Evolutionary conservation across 441 rosid genomes (phyloP).

Genomic region (Croton setiger): DNA sequence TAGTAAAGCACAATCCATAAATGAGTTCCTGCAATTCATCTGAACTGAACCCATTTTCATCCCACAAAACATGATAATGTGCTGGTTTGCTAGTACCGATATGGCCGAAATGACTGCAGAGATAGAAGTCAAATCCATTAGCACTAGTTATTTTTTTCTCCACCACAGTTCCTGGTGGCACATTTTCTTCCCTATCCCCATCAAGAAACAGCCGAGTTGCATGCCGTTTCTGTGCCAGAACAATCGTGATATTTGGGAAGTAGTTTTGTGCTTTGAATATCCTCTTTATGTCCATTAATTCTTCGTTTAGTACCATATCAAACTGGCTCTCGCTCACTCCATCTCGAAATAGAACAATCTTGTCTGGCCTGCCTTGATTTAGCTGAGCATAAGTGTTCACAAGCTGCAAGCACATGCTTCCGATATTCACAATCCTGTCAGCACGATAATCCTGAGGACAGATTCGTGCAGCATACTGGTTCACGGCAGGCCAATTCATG

Average conservation of each 20-base stretch:
- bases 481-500: conserved; percentile 71
- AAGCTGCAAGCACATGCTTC: conserved; percentile 55
- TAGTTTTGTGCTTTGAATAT: conserved; percentile 34
- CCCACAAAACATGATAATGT: conserved; percentile 64
- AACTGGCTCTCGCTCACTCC: conserved; percentile 83
- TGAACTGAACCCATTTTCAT: conserved; percentile 46
- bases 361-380: conserved; percentile 41
- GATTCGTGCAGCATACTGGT: conserved; percentile 55
- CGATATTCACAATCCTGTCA: conserved; percentile 57
- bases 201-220: conserved; percentile 60
- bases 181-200: conserved; percentile 35
- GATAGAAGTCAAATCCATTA: conserved; percentile 59
- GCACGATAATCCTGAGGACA: conserved; percentile 45
- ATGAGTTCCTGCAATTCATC: conserved; percentile 61
- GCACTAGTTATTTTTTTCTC: conserved; percentile 61
- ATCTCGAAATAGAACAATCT: conserved; percentile 63
- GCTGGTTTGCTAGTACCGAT: conserved; percentile 82
- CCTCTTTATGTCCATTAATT: conserved; percentile 45
- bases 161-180: conserved; percentile 72
- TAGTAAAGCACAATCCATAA: conserved; percentile 65
- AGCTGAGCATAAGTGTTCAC: conserved; percentile 34
- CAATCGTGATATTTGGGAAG: conserved; percentile 49
- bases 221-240: conserved; percentile 76
- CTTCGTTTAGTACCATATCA: conserved; percentile 76
- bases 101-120: conserved; percentile 69